phyloP scores from a whole-genome alignment of 1,284 basidiomycete species.

The Coniferiporia weirii region DNA sequence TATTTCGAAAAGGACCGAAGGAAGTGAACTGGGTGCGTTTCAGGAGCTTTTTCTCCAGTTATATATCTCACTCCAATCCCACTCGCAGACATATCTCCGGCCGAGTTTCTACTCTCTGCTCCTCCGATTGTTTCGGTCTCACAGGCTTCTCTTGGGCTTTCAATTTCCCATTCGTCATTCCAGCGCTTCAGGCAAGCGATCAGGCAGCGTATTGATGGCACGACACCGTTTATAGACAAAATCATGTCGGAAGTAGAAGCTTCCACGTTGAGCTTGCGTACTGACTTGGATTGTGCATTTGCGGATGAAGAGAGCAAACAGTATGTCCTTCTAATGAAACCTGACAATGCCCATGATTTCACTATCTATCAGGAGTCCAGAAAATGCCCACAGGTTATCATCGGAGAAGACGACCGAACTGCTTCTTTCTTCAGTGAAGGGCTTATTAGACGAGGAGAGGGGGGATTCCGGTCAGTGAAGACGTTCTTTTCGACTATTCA shows the following conservation, averaged over 20 bases:
- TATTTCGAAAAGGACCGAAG: constrained; percentile 26
- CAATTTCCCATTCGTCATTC: constrained; percentile 42
- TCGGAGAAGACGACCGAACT: constrained; percentile 5
- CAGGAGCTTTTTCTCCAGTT: not conserved
- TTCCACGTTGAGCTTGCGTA: constrained; percentile 47
- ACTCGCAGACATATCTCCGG: constrained; percentile 42
- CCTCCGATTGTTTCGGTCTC: constrained; percentile 43
- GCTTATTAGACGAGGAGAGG: not conserved
- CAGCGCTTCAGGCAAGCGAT: constrained; percentile 52
- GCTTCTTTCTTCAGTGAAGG: constrained; percentile 6
- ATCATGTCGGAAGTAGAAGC: constrained; percentile 54
- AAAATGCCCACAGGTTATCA: not conserved
- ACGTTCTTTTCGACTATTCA: not conserved
- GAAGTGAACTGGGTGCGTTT: constrained; percentile 30
- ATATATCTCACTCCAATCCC: constrained; percentile 14
- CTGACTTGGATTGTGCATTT: constrained; percentile 47
- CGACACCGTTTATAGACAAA: constrained; percentile 52
- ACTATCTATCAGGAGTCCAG: not conserved
- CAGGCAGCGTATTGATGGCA: constrained; percentile 52
- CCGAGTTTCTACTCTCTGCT: constrained; percentile 50
- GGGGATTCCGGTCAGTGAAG: constrained; percentile 6
- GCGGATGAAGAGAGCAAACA: constrained; percentile 33
- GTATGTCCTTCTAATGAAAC: constrained; percentile 16
- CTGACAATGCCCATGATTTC: not conserved
- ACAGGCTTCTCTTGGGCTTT: constrained; percentile 35